These are phyloP conservation scores for Polygonum aviculare DNA, from an alignment of 148 eudicot genomes.

Conservation along the genomic window DNA sequence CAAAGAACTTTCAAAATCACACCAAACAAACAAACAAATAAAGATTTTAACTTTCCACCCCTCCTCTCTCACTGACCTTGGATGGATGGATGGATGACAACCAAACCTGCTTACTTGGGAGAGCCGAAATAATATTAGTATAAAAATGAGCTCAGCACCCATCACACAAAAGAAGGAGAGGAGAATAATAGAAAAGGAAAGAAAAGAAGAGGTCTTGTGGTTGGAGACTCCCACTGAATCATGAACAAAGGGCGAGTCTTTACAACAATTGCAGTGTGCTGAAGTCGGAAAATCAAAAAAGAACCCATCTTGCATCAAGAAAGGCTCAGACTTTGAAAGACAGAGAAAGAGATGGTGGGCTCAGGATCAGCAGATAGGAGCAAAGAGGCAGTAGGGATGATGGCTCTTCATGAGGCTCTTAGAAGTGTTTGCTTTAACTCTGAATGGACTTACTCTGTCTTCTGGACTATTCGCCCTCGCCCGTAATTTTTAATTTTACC, in stretches of 20 bases:
- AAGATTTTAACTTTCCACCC: background rate
- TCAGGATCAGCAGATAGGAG: conserved; percentile 61
- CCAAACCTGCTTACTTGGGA: conserved; percentile 10
- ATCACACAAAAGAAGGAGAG: background rate
- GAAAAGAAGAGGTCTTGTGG: background rate
- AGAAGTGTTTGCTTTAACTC: conserved; percentile 75
- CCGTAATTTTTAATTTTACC: conserved; percentile 35
- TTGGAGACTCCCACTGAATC: background rate
- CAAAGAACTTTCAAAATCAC: background rate
- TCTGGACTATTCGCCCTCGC: conserved; percentile 98
- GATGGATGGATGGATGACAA: conserved; percentile 7
- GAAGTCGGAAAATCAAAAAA: background rate
- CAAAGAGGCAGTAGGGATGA: conserved; percentile 98
- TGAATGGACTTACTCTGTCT: conserved; percentile 97
- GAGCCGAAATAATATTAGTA: background rate
- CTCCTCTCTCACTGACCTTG: background rate
- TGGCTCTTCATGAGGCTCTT: conserved; percentile 97
- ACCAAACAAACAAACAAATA: background rate
- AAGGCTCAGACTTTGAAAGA: background rate
- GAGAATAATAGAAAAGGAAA: background rate
- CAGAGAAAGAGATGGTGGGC: conserved; percentile 55
- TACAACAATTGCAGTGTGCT: background rate
- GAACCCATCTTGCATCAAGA: background rate
- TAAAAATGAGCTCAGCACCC: background rate
- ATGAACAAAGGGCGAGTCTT: background rate